phyloP scores from a whole-genome alignment of 148 eudicot genomes.

The Rhododendron kiyosumense region DNA sequence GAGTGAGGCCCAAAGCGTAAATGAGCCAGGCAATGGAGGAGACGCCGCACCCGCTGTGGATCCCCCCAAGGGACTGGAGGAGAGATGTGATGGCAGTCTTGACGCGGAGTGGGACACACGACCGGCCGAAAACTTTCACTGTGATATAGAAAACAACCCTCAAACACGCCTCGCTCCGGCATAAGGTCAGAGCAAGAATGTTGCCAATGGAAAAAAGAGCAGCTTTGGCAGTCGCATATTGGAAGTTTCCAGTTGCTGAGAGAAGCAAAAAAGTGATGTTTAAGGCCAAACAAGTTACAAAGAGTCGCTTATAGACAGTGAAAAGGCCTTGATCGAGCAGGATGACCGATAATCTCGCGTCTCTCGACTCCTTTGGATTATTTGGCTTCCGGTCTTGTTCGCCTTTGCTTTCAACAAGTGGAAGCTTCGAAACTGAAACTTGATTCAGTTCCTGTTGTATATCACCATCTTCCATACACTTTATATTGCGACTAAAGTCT shows the following conservation, averaged over 20 bases:
- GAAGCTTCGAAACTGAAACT: background rate
- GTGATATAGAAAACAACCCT: conserved; percentile 32
- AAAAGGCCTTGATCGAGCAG: conserved; percentile 44
- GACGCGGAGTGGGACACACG: conserved; percentile 34
- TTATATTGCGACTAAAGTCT: background rate
- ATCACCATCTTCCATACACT: background rate
- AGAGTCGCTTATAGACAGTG: conserved; percentile 40
- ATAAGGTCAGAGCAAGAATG: conserved; percentile 26
- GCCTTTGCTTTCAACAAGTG: background rate
- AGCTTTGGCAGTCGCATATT: conserved; percentile 23
- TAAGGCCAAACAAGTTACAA: conserved; percentile 15
- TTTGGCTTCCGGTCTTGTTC: background rate
- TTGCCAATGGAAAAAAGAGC: conserved; percentile 33
- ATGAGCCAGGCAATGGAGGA: conserved; percentile 45
- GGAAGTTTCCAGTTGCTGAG: conserved; percentile 24
- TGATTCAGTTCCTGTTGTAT: background rate
- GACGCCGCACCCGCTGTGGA: conserved; percentile 48
- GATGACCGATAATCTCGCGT: conserved; percentile 24
- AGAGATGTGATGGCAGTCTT: conserved; percentile 28
- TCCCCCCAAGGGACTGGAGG: conserved; percentile 46
- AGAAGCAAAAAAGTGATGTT: conserved; percentile 23
- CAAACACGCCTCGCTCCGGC: conserved; percentile 35
- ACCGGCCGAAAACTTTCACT: conserved; percentile 26
- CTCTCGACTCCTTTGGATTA: conserved; percentile 6
- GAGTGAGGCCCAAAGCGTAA: conserved; percentile 32